phyloP scores from a whole-genome alignment of 345 rosid genomes.

The Moricandia moricandioides region DNA sequence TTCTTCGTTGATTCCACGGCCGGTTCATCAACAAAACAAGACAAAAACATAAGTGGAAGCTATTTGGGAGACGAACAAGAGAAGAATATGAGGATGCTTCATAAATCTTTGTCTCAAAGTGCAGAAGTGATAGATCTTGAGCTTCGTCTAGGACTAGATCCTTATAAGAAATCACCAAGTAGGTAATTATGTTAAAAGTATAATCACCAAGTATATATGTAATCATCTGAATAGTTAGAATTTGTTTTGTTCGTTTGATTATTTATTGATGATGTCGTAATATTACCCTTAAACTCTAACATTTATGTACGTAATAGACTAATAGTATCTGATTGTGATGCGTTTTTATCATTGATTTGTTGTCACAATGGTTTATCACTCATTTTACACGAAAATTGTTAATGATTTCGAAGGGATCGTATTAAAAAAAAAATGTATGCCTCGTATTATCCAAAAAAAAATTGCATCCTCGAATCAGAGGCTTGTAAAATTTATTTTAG shows the following conservation, averaged over 20 bases:
- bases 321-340: slow-evolving; percentile 14
- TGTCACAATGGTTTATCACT: background rate
- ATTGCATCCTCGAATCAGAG: background rate
- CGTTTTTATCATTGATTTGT: background rate
- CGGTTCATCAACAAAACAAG: slow-evolving; percentile 12
- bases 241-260: slow-evolving; percentile 13
- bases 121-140: slow-evolving; percentile 36
- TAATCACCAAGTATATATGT: background rate
- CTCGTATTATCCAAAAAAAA: too few species aligned
- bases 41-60: background rate
- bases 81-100: slow-evolving; percentile 5
- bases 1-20: slow-evolving; percentile 23
- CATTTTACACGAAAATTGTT: background rate
- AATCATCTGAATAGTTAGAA: background rate
- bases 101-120: slow-evolving; percentile 23
- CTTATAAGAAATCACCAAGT: slow-evolving; percentile 32
- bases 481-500: background rate
- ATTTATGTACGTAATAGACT: slow-evolving; percentile 4
- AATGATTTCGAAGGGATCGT: background rate
- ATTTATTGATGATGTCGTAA: slow-evolving; percentile 9
- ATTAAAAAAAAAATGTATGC: background rate
- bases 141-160: slow-evolving; percentile 40
- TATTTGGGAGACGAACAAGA: slow-evolving; percentile 20
- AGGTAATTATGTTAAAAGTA: slow-evolving; percentile 16
- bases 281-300: slow-evolving; percentile 9